phyloP scores from a whole-genome alignment of 2,329 filamentous ascomycete species.

The Aplosporella prunicola region DNA sequence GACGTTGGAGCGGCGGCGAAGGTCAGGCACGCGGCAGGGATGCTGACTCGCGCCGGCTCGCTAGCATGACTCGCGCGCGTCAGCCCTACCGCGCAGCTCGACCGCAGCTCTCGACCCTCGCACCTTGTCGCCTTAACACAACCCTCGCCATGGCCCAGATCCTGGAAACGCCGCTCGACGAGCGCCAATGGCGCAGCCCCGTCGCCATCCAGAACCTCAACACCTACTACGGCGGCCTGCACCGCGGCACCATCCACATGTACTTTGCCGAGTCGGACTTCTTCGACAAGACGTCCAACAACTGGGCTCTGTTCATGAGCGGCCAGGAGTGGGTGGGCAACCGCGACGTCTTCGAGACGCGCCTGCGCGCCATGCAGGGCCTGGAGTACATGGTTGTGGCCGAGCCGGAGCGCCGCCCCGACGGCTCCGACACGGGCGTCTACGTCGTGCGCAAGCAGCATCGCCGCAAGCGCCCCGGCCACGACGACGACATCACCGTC shows the following conservation, averaged over 20 bases:
- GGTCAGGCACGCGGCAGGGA: conserved; percentile 10
- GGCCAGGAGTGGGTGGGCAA: conserved; percentile 42
- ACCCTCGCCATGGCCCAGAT: conserved; percentile 18
- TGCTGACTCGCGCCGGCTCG: background rate
- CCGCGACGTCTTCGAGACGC: conserved; percentile 47
- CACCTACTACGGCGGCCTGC: conserved; percentile 6
- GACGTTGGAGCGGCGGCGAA: conserved; percentile 7
- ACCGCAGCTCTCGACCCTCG: conserved; percentile 7
- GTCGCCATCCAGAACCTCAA: conserved; percentile 16
- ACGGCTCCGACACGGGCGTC: conserved; percentile 37
- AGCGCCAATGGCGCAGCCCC: conserved; percentile 22
- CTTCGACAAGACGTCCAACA: conserved; percentile 53
- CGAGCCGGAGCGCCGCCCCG: conserved; percentile 43
- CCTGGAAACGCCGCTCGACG: conserved; percentile 23
- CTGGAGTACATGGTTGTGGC: conserved; percentile 51
- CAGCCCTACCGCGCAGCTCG: conserved; percentile 10
- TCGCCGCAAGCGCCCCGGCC: conserved; percentile 22
- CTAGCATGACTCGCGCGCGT: background rate
- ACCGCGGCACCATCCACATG: conserved; percentile 40
- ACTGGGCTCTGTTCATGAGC: conserved; percentile 43
- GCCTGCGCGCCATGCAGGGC: conserved; percentile 46
- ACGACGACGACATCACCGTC: conserved; percentile 43
- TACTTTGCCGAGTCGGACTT: conserved; percentile 56
- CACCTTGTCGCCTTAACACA: background rate
- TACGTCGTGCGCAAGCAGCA: conserved; percentile 54